Conservation (phyloP, 1,139 yeast species). For the Arxiozyma telluris region DNA sequence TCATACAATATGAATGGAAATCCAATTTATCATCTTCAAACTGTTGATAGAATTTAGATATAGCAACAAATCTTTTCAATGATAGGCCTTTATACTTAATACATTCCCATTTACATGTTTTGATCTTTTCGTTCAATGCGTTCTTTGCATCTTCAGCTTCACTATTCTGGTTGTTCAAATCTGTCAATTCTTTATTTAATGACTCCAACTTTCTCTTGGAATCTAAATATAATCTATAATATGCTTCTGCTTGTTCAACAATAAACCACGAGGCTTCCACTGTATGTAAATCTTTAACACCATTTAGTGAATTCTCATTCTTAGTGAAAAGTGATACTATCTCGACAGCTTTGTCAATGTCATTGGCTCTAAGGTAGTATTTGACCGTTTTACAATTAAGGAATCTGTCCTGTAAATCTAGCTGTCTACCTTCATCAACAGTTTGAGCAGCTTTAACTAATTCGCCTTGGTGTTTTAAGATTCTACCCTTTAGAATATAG, state of each 20-base stretch:
- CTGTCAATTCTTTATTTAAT: slow-evolving; percentile 24
- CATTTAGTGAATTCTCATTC: slow-evolving; percentile 67
- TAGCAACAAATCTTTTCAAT: slow-evolving; percentile 64
- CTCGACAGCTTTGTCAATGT: slow-evolving; percentile 66
- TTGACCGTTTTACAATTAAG: slow-evolving; percentile 83
- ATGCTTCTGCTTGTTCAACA: slow-evolving; percentile 78
- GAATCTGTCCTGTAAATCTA: slow-evolving; percentile 86
- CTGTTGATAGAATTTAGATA: slow-evolving; percentile 58
- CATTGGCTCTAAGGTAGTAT: slow-evolving; percentile 72
- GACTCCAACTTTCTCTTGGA: slow-evolving; percentile 23
- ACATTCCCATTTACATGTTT: slow-evolving; percentile 26
- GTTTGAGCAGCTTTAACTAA: slow-evolving; percentile 50
- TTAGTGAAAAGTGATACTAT: slow-evolving; percentile 75
- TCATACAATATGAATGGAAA: slow-evolving; percentile 86
- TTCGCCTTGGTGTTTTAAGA: slow-evolving; percentile 64
- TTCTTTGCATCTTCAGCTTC: slow-evolving; percentile 2
- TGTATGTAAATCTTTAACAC: slow-evolving; percentile 75
- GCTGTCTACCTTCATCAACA: slow-evolving; percentile 62
- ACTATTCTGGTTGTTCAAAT: slow-evolving; percentile 22
- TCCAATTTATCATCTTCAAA: slow-evolving; percentile 82
- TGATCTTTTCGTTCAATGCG: slow-evolving; percentile 14
- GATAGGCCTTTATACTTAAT: slow-evolving; percentile 58
- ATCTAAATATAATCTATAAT: slow-evolving; percentile 38
- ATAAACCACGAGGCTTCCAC: slow-evolving; percentile 94
- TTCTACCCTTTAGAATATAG: slow-evolving; percentile 70